Base-by-base conservation (phyloP, 176 grass and related monocot genomes). In the Poa pratensis region DNA sequence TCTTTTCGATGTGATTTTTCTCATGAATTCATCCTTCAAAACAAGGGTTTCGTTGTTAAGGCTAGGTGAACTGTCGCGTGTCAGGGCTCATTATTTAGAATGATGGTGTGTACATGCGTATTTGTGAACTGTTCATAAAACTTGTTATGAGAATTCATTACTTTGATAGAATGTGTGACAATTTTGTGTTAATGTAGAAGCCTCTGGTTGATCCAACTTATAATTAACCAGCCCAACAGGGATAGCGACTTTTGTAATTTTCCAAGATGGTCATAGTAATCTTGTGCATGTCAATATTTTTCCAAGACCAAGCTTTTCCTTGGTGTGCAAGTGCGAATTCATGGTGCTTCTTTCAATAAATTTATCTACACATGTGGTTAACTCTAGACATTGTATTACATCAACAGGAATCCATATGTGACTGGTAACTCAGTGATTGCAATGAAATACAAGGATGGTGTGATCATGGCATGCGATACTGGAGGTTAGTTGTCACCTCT, bases 361-460 rank as follows among this genome's bases (percentile, higher is more conserved):
- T 34, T 26, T 80, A 69, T 84, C 48, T 3, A 15, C 37, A 76
- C 20, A 43, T 0, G 4, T 75, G 49, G 79, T 80, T 84, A 75
- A 87, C 39, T 69, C 50, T 49, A 84, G 59, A 5, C 9, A 32
- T 80, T 58, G 27, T 75, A 59, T 86, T 18, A 48, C 71, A 62
- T 85, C n/a, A 26, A 87, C 76, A 99, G 97, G 86, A 96, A 92
- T 78, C 97, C 94, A 2, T 99, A 96, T 94, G 97, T 99, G 79
- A 96, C 97, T 80, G 94, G 97, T 45, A 96, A 90, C 39, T 99
- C 97, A 15, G 84, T 99, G 67, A 90, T 99, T 86, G 97, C 88
- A n/a, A 80, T 99, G 84, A 99, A 99, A 88, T 99, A 94, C 79
- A 99, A 96, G 86, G 94, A 99, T 87, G 94, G 94, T 89, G 84